Conservation (phyloP, 1,139 yeast species). For the Cylindricascospora bacillispora region DNA sequence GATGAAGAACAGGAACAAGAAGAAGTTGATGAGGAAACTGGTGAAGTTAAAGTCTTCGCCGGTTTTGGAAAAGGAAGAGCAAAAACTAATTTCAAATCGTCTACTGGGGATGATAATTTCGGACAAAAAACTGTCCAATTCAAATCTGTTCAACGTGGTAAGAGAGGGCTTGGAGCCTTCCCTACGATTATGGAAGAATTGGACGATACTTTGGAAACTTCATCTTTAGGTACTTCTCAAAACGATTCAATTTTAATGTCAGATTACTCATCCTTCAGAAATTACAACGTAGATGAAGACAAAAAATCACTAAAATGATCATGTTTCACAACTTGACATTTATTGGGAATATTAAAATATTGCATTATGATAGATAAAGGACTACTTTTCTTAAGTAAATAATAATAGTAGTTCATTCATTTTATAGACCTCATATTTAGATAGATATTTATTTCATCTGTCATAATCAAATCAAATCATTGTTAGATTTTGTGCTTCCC, state of each 20-base stretch:
- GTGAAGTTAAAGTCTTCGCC: constrained; percentile 7
- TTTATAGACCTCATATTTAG: no score
- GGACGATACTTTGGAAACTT: constrained; percentile 12
- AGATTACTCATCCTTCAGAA: constrained; percentile 8
- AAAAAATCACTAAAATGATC: constrained; percentile 1
- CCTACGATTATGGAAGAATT: constrained; percentile 23
- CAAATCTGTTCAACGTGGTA: constrained; percentile 18
- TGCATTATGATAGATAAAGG: no score
- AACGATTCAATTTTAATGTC: constrained; percentile 11
- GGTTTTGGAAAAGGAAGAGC: constrained; percentile 1
- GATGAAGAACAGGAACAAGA: constrained; percentile 9
- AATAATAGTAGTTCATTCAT: no score
- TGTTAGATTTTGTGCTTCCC: no score
- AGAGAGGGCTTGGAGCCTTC: constrained; percentile 16
- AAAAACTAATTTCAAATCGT: constrained; percentile 15
- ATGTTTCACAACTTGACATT: no score
- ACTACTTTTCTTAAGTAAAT: no score
- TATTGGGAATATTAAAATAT: no score
- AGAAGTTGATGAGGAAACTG: constrained; percentile 13
- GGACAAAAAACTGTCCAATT: constrained; percentile 18
- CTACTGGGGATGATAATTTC: constrained; percentile 7
- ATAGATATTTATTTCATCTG: no score
- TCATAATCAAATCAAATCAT: no score
- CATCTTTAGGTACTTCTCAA: constrained; percentile 12
- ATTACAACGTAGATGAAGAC: constrained; percentile 1